phyloP scores from a whole-genome alignment of 2,329 filamentous ascomycete species.

The Hymenoscyphus fructigenus region DNA sequence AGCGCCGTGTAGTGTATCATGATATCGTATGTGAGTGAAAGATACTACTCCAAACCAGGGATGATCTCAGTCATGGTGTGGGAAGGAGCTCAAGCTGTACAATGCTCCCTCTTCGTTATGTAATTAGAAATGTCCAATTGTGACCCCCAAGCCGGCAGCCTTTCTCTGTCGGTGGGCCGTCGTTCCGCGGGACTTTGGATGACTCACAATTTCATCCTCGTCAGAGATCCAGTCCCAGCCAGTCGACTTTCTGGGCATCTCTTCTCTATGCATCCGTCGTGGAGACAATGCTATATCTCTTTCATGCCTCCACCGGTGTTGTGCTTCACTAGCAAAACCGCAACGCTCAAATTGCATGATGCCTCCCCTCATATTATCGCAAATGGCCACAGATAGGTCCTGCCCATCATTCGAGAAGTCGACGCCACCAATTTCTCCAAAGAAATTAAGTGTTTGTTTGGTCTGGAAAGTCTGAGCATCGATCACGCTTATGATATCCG shows the following conservation, averaged over 20 bases:
- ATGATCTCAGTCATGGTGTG: not conserved
- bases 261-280: not conserved
- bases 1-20: conserved; percentile 42
- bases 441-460: conserved; percentile 72
- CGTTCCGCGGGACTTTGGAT: conserved; percentile 21
- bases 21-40: conserved; percentile 23
- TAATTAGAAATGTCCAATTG: conserved; percentile 23
- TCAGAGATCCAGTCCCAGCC: conserved; percentile 24
- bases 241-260: not conserved
- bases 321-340: conserved; percentile 27
- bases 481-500: conserved; percentile 70
- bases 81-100: conserved; percentile 16
- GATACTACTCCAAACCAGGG: not conserved
- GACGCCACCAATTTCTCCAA: conserved; percentile 72
- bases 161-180: conserved; percentile 21
- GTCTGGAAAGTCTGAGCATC: conserved; percentile 62
- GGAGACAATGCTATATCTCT: conserved; percentile 13
- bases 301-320: conserved; percentile 19
- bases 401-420: conserved; percentile 66
- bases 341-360: conserved; percentile 38
- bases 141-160: conserved; percentile 21
- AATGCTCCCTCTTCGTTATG: conserved; percentile 14
- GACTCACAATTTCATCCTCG: conserved; percentile 20
- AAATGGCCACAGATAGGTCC: conserved; percentile 67
- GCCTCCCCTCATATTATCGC: conserved; percentile 65